Percentiles rank a stretch among this genome's conserved stretches.
These are phyloP conservation scores for Ceratocystis cacaofunesta DNA, from an alignment of 2,329 filamentous ascomycete genomes.

Conservation along the genomic window DNA sequence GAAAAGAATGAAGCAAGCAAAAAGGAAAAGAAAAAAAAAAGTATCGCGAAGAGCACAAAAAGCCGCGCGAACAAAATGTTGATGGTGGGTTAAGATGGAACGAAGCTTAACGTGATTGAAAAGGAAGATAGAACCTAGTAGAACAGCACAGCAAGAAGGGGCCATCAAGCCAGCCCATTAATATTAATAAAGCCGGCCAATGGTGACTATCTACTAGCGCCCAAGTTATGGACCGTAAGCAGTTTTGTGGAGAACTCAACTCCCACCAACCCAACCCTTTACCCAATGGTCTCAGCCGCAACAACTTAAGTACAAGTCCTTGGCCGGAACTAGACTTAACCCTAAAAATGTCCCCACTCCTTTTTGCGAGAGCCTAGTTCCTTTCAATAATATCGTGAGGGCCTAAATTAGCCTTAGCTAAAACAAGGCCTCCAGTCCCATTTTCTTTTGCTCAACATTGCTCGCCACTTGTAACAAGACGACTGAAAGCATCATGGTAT, in stretches of 20 bases:
- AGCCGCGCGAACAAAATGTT: neutral
- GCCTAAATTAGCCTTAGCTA: neutral
- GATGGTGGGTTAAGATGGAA: neutral
- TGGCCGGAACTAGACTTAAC: too few species aligned
- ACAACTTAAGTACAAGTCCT: too few species aligned
- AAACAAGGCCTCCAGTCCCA: neutral
- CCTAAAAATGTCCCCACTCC: neutral
- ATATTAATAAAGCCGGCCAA: neutral
- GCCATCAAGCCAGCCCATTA: neutral
- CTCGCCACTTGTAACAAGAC: neutral
- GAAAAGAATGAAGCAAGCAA: neutral
- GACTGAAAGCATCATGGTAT: neutral
- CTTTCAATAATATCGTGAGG: neutral
- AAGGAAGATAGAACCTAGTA: neutral
- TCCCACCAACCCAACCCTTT: neutral
- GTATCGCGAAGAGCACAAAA: neutral
- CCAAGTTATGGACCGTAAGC: neutral
- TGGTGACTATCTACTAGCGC: neutral
- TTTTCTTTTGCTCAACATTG: neutral
- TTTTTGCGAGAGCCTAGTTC: neutral
- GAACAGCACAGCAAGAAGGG: neutral
- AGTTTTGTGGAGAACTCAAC: neutral
- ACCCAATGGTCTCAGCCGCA: neutral
- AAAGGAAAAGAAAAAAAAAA: neutral
- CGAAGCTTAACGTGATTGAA: neutral